Evolutionary conservation across 495 filamentous ascomycete species (phyloP).

Genomic region (Podospora australis): DNA sequence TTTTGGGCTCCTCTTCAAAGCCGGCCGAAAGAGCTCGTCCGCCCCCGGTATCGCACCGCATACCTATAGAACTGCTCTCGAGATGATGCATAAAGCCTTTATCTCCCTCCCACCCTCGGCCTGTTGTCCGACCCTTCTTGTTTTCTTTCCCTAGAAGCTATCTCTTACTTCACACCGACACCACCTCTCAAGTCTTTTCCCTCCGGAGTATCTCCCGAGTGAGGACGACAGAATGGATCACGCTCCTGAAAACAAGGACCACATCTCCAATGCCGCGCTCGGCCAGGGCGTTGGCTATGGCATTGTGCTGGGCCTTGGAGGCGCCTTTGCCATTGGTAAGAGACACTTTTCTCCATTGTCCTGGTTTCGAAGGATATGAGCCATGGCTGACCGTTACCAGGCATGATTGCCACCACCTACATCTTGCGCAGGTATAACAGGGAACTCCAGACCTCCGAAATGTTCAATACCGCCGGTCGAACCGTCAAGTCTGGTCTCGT

Average conservation of each 20-base stretch:
- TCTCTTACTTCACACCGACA: background rate
- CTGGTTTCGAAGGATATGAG: background rate
- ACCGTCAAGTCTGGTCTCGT: slow-evolving; percentile 94
- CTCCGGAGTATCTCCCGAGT: background rate
- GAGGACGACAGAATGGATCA: slow-evolving; percentile 13
- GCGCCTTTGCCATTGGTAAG: slow-evolving; percentile 71
- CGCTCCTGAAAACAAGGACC: slow-evolving; percentile 11
- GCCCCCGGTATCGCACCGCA: background rate
- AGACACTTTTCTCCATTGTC: background rate
- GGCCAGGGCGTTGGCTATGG: slow-evolving; percentile 73
- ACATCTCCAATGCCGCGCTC: slow-evolving; percentile 46
- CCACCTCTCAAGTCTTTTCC: background rate
- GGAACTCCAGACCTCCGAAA: slow-evolving; percentile 93
- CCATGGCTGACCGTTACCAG: slow-evolving; percentile 6
- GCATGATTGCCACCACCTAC: slow-evolving; percentile 63
- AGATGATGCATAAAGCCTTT: too few species aligned
- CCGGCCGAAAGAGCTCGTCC: background rate
- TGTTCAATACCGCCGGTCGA: slow-evolving; percentile 91
- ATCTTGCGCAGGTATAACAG: slow-evolving; percentile 80
- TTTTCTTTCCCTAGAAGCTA: background rate
- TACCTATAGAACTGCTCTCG: too few species aligned
- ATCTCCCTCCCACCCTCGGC: background rate
- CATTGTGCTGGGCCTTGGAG: slow-evolving; percentile 70
- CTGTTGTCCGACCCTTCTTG: background rate
- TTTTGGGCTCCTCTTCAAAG: too few species aligned